Conservation (phyloP, 805 yeast genomes). For the Saturnispora quitensis region DNA sequence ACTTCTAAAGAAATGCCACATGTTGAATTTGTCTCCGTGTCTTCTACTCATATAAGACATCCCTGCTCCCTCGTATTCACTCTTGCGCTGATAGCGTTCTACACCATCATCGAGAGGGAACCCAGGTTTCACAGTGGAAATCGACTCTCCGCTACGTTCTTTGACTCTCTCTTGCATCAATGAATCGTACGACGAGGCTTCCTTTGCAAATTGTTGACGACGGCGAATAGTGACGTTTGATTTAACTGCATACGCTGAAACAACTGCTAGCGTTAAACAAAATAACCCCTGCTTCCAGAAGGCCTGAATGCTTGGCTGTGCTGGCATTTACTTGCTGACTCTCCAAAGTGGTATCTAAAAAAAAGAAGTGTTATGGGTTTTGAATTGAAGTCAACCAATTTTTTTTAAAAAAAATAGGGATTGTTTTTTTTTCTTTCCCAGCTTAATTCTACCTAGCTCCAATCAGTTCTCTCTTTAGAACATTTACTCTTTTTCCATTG, state of each 20-base stretch:
- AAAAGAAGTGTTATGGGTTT: not conserved
- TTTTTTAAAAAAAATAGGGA: not conserved
- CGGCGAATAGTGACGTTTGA: slow-evolving; percentile 29
- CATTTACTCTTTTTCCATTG: not conserved
- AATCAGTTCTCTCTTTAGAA: not conserved
- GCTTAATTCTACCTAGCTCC: not conserved
- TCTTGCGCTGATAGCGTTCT: slow-evolving; percentile 40
- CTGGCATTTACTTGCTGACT: slow-evolving; percentile 10
- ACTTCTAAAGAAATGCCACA: slow-evolving; percentile 13
- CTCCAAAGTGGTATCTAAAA: not conserved
- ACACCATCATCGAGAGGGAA: slow-evolving; percentile 26
- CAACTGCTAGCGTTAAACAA: slow-evolving; percentile 22
- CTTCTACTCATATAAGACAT: slow-evolving; percentile 42
- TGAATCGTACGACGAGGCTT: slow-evolving; percentile 26
- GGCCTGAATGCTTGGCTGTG: slow-evolving; percentile 20
- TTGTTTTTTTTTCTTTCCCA: not conserved
- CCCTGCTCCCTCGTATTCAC: slow-evolving; percentile 64
- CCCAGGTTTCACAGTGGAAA: slow-evolving; percentile 26
- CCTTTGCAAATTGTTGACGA: slow-evolving; percentile 27
- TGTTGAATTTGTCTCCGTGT: slow-evolving; percentile 28
- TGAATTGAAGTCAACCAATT: not conserved
- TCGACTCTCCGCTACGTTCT: slow-evolving; percentile 15
- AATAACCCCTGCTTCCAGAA: slow-evolving; percentile 28
- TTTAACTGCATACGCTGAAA: slow-evolving; percentile 28
- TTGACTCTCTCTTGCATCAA: slow-evolving; percentile 18